Evolutionary conservation across 192 early-diverging fungal genomes (phyloP), one percentile per base, ranked within the genome.

Genomic region (Backusella australiensis): DNA sequence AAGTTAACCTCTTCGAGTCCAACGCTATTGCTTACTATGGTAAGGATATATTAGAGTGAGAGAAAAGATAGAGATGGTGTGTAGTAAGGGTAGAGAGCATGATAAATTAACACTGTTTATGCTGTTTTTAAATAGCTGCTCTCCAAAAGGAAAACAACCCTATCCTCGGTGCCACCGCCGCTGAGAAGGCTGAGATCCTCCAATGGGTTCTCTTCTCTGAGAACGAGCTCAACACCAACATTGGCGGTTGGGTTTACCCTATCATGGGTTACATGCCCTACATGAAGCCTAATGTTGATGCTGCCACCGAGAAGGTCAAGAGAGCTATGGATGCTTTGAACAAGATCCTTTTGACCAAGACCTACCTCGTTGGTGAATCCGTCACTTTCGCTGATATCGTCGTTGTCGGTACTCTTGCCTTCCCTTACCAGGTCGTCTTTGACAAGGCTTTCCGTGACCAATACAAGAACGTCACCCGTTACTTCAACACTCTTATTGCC

Each of bases 351-450:
- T 75, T 92, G 69, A 86, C 85, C 89, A 89, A 91, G 85, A 98
- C 97, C 80, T 98, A 90, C 92, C 87, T 98, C 75, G 96, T 98
- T 72, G 97, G 95, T 75, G 97, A 98, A 87, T 87, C 86, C 77
- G 83, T 98, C 79, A 97, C 97, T 77, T 82, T 96, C 35, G 97
- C 97, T 71, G 97, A 98, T 84, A 91, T 98, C 78, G 76, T 87
- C 69, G 78, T 96, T 52, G 90, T 87, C 76, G 79, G 85, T 69
- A 76, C 84, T 32, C 85, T 96, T 67, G 73, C 77, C 63, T 9
- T 63, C 21, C 78, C 78, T 34, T 89, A 72, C 85, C 87, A 85
- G 80, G 7, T 75, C 53, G 84, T 93, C 67, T 90, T 95, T 26
- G 93, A 94, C 69, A 84, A 86, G 67, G 84, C 89, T 21, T 94